Conservation (phyloP, 371 early-diverging fungal genomes). For the Actinomortierella wolfii region DNA sequence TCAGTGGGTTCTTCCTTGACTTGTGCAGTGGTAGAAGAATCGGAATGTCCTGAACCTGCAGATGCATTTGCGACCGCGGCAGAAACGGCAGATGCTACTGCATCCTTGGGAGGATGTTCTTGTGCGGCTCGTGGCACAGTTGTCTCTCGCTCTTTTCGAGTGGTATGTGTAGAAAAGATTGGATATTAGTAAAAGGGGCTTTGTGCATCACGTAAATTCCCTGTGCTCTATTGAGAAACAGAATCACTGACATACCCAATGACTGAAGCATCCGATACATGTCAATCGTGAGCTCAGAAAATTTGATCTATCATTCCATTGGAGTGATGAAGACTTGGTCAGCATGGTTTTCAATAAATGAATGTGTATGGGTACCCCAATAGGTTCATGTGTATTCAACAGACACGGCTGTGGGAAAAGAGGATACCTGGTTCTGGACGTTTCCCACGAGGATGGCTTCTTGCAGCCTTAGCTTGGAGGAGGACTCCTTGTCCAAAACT, state of each 20-base stretch:
- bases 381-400: too few relatives aligned
- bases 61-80: conserved; percentile 21
- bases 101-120: conserved; percentile 10
- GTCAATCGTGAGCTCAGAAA: conserved; percentile 93
- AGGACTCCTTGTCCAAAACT: conserved; percentile 54
- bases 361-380: too few relatives aligned
- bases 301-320: conserved; percentile 70
- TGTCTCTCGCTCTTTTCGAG: background rate
- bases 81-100: conserved; percentile 23
- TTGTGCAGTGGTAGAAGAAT: conserved; percentile 2
- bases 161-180: too few relatives aligned
- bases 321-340: too few relatives aligned
- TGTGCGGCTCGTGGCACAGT: too few relatives aligned
- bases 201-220: too few relatives aligned
- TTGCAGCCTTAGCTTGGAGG: conserved; percentile 66
- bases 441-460: conserved; percentile 95
- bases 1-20: conserved; percentile 31
- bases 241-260: conserved; percentile 56
- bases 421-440: conserved; percentile 73
- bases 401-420: too few relatives aligned
- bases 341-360: too few relatives aligned
- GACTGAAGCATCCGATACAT: conserved; percentile 95
- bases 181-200: too few relatives aligned
- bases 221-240: too few relatives aligned
- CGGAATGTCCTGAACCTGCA: conserved; percentile 1